Evolutionary conservation across 768 basidiomycete species (phyloP), one percentile per base, ranked within the genome.

Genomic region (Hemileccinum rubropunctum): DNA sequence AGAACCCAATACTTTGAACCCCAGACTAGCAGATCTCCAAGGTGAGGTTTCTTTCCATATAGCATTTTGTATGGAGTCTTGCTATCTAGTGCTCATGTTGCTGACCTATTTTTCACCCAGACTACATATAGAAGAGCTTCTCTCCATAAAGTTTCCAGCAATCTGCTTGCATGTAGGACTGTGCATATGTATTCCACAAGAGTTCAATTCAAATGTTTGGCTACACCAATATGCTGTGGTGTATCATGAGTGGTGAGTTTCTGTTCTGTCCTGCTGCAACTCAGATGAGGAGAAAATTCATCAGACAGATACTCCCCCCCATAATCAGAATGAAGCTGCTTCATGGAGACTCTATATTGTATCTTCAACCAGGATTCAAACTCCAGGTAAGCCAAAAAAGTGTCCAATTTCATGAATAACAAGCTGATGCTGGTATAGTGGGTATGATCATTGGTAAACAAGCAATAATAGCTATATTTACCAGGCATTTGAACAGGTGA

Each of bases 241-340:
- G 6, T 46, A 6, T 53, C 41, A 39, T 53, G 48, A 0, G 21
- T 17, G 10, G 48, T 53, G 12, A 53, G 6, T 35, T 15, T 13
- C 1, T 6, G 6, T 14, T 35, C 34, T 2, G 34, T 35, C n/a
- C 34, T n/a, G 2, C 6, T 3, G 2, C 1, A 10, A 9, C 13
- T 9, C 3, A 35, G n/a, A n/a, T 35, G 13, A 7, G 3, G 8
- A 11, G 10, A 5, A 10, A 34, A 34, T 14, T 34, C 33, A 15
- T 34, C 13, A 10, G 12, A 12, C 33, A 34, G 33, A 15, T 75
- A 78, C 46, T 81, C 71, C 51, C 46, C n/a, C 3, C 51, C 51
- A 2, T 15, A 2, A 33, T 58, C 54, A 0, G 51, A 53, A 2
- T 32, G 18, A 0, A 59, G 42, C 2, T 13, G 23, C 27, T 60